Conservation (phyloP, 2,329 filamentous ascomycete genomes). For the Aspergillus tamarii region DNA sequence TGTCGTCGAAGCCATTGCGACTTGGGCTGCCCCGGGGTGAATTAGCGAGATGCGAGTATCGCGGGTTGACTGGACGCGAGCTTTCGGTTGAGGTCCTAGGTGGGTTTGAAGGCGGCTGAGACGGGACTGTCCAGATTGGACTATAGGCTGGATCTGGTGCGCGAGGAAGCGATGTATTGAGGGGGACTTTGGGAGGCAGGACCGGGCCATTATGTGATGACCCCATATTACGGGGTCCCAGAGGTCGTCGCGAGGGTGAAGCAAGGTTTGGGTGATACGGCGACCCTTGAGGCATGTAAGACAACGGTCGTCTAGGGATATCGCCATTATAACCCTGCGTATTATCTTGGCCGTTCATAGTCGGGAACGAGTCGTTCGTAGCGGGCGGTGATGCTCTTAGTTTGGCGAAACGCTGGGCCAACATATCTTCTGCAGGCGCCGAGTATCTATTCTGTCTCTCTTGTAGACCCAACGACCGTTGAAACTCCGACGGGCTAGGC, state of each 20-base stretch:
- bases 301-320: conserved; percentile 27
- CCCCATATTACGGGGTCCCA: conserved; percentile 50
- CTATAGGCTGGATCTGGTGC: conserved; percentile 54
- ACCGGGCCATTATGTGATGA: conserved; percentile 37
- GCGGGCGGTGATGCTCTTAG: conserved; percentile 34
- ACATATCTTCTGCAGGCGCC: conserved; percentile 37
- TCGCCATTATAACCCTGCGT: conserved; percentile 23
- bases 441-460: conserved; percentile 29
- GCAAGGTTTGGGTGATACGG: conserved; percentile 21
- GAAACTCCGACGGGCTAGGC: conserved; percentile 46
- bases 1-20: conserved; percentile 40
- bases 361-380: conserved; percentile 14
- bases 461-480: conserved; percentile 28
- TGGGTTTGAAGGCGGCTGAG: conserved; percentile 41
- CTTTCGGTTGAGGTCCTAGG: conserved; percentile 47
- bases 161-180: conserved; percentile 47
- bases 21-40: conserved; percentile 40
- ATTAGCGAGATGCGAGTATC: conserved; percentile 40
- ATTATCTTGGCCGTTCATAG: conserved; percentile 16
- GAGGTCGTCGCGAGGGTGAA: conserved; percentile 33
- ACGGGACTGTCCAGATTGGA: conserved; percentile 46
- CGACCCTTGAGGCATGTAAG: conserved; percentile 25
- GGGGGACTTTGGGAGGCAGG: conserved; percentile 49
- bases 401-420: conserved; percentile 47
- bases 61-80: conserved; percentile 39